Evolutionary conservation across 768 basidiomycete genomes (phyloP).

Genomic region (Xerocomellus chrysenteron): DNA sequence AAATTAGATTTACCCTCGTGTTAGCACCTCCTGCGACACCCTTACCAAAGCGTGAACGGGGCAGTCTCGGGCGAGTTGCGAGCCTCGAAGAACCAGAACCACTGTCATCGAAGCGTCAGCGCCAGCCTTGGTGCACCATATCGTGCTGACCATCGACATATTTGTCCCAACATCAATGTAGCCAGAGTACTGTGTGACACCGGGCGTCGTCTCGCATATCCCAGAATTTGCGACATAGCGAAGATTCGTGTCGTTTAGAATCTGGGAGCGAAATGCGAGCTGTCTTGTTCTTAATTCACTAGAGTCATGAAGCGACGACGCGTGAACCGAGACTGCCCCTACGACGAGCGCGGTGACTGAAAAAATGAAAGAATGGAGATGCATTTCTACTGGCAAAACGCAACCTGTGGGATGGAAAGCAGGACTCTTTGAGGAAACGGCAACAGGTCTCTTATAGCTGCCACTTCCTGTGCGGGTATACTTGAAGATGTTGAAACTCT

Average conservation of each 20-base stretch:
- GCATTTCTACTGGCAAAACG: conserved; percentile 12
- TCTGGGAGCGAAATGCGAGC: conserved; percentile 13
- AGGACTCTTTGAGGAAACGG: too few species aligned
- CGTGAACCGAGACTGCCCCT: not conserved
- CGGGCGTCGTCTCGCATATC: conserved; percentile 64
- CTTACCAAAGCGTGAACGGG: conserved; percentile 63
- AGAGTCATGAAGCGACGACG: not conserved
- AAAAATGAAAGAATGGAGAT: not conserved
- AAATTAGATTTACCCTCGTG: not conserved
- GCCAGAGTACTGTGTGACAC: conserved; percentile 60
- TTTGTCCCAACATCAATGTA: conserved; percentile 57
- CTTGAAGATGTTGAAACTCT: too few species aligned
- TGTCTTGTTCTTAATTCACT: not conserved
- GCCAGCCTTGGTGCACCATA: not conserved
- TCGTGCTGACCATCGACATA: conserved; percentile 52
- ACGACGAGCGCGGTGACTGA: not conserved
- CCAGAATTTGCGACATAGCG: conserved; percentile 59
- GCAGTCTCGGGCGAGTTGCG: conserved; percentile 57
- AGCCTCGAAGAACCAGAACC: conserved; percentile 77
- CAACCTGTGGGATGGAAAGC: not conserved
- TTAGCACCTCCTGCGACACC: not conserved
- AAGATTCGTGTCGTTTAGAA: conserved; percentile 30
- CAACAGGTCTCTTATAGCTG: not conserved
- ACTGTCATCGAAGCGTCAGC: conserved; percentile 37
- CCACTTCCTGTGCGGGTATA: not conserved